These are phyloP conservation scores for Tricholoma terreum DNA, from an alignment of 768 basidiomycete species.

Conservation along the genomic window DNA sequence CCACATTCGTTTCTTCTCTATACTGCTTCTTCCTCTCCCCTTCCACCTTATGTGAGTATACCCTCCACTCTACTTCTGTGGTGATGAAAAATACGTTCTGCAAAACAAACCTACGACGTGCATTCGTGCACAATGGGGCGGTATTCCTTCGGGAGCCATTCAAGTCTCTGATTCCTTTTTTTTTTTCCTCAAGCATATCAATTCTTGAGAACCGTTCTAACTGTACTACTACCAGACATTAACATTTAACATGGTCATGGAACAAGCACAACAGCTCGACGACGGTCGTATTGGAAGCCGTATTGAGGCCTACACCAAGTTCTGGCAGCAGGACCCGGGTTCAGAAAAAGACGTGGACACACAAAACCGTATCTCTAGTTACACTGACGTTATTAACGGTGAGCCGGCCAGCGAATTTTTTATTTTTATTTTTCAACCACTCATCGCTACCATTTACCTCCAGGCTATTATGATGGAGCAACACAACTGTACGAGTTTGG, in stretches of 20 bases:
- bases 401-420: slow-evolving; percentile 19
- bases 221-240: neutral
- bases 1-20: slow-evolving; percentile 15
- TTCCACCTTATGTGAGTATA: slow-evolving; percentile 11
- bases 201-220: slow-evolving; percentile 6
- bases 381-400: slow-evolving; percentile 95
- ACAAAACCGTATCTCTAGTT: slow-evolving; percentile 72
- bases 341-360: slow-evolving; percentile 67
- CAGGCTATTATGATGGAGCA: slow-evolving; percentile 96
- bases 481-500: slow-evolving; percentile 95
- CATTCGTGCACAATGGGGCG: slow-evolving; percentile 24
- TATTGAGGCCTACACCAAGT: slow-evolving; percentile 82
- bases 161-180: slow-evolving; percentile 33
- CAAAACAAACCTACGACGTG: slow-evolving; percentile 19
- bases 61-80: neutral
- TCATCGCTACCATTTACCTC: slow-evolving; percentile 1
- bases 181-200: neutral
- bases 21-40: slow-evolving; percentile 6
- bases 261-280: slow-evolving; percentile 18
- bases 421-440: neutral
- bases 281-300: slow-evolving; percentile 67
- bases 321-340: slow-evolving; percentile 83
- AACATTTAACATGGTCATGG: slow-evolving; percentile 17
- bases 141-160: slow-evolving; percentile 37
- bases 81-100: neutral